Evolutionary conservation across 1,284 basidiomycete species (phyloP), one percentile per base, ranked within the genome.

Genomic region (Bondarzewia mesenterica): DNA sequence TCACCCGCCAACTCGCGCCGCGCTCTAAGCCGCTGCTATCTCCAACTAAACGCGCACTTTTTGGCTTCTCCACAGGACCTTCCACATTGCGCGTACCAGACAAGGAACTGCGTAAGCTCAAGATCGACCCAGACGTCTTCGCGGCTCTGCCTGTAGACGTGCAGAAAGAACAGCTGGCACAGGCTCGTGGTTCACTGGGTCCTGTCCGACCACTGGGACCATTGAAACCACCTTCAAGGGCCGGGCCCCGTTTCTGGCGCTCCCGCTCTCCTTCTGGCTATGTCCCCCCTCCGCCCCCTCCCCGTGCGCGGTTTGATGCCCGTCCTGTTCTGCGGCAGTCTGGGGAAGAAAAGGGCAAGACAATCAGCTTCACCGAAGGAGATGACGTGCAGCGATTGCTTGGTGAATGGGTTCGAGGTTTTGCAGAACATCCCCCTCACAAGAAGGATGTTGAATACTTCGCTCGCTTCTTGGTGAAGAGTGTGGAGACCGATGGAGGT

Each of bases 81-180:
- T 56, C 55, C 12, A 51, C 55, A 7, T 54, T 66, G 6, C 58
- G 61, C 23, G 62, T 71, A 44, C 56, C 60, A 1, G 59, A 65
- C 22, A 67, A 63, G 3, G 80, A 89, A 54, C 68, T 93, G 18
- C 65, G 61, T 12, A 71, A 73, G 36, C 70, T 92, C 20, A 77
- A 75, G 12, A 77, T 93, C 53, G 89, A 92, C 58, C 78, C 78
- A 0, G 75, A 73, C 15, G 82, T 91, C 4, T 90, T 89, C 54
- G 62, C 63, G 0, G 69, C 66, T 29, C 66, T 93, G 2, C 89
- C 90, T 0, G 62, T 63, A 0, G 73, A 78, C 35, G 61, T 92
- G 50, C 85, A 89, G 58, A 74, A 78, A 42, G 89, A 93, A 58
- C 84, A 89, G 53, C 66, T 92, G 15, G 71, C 75, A 12, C 68